Base-by-base conservation (phyloP, 495 filamentous ascomycete species). In the Poronia punctata region DNA sequence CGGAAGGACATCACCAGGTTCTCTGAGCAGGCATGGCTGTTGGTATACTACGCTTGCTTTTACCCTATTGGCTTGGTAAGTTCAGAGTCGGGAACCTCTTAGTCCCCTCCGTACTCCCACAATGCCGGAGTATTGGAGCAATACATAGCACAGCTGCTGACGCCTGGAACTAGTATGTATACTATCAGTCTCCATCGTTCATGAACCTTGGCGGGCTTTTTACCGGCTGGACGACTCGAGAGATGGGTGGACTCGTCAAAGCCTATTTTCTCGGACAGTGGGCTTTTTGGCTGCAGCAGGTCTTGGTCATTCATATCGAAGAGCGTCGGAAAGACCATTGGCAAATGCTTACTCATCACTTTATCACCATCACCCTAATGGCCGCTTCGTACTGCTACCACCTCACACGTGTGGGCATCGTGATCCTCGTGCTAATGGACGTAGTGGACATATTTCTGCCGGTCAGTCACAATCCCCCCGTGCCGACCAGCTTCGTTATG, bases 291-390 rank as follows among this genome's bases (percentile, higher is more conserved):
- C 52, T 96, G 14, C 93, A 98, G 62, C 88, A 95, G 65, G 83
- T 98, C 45, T 62, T 97, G 27, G 86, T 95, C 32, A 83, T 98
- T 54, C 83, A 97, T 62, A 84, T 97, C 44, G 93, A 98, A 60
- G 82, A 93, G 63, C 75, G 84, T 46, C 73, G 92, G 36, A 98
- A 98, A 62, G 92, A 98, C 53, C 83, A 95, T 60, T 82, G 78
- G 58, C 92, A 97, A 59, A 96, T 95, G 93, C 79, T 97, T 42
- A 82, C 80, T 8, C 92, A 98, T 61, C 92, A 98, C 60, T 75
- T 95, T 52, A 79, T 96, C 53, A 98, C 92, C 15, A 83, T 80
- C 60, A 67, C 69, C 14, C 73, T 98, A 29, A 79, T 97, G 36
- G 78, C 80, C 49, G 71, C 74, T 10, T 86, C 82, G 31, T 98